Base-by-base conservation (phyloP, 352 stramenopile genomes). In the Pythium pectinolyticum region DNA sequence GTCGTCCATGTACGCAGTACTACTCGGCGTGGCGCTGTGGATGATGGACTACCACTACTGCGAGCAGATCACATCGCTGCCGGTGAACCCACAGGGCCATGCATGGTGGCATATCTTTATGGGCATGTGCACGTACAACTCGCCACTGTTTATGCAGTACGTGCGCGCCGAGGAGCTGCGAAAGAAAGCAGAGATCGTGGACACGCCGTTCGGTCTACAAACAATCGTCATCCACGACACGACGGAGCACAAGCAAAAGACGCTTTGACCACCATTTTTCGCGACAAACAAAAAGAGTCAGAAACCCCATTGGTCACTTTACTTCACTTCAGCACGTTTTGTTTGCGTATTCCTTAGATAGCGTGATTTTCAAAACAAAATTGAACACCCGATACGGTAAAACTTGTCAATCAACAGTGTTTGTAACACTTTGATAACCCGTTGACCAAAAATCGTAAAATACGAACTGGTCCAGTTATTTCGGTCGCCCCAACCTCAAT, bases 51-150 rank as follows among this genome's bases (percentile, higher is more conserved):
- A 90, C 51, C 81, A 92, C 55, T 81, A 79, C 60, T 92, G 84
- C 52, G 66, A 84, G 39, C 52, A 68, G 28, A 63, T 89, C 43
- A 73, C 63, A n/a, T 61, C 70, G 41, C 63, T 90, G 20, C 82
- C 78, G 6, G 63, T 90, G 19, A 92, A 92, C 60, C 74, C 81
- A 5, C 83, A 92, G 54, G 81, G 78, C 31, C 84, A 92, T 66
- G 84, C 82, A n/a, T 92, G 80, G 84, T 92, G 84, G 84, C 84
- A 92, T 62, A 71, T 89, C 12, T 88, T 92, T 63, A 92, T 89
- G 74, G 80, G 84, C 20, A 76, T 92, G 22, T 88, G 80, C 48
- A 84, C 69, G 15, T 92, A 92, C 59, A 73, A 89, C 48, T 81
- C 81, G 0, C 81, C 82, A 1, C 74, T 92, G n/a, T 92, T 92